Evolutionary conservation across 495 filamentous ascomycete species (phyloP).

Genomic region (Antarctomyces pellizariae): DNA sequence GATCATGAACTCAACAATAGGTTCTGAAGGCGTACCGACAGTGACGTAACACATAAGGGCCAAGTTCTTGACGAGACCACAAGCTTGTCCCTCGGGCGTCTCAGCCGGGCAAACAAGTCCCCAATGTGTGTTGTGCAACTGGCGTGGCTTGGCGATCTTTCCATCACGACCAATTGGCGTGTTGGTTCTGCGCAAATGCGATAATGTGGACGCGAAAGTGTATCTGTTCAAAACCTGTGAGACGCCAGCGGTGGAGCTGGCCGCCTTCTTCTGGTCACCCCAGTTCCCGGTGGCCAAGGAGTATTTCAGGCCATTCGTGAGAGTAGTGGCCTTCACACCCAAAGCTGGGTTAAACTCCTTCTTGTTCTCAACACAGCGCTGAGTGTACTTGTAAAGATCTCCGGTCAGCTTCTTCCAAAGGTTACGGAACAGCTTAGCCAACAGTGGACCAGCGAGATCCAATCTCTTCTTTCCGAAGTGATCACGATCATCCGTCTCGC

Average conservation of each 20-base stretch:
- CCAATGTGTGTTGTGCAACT: conserved; percentile 98
- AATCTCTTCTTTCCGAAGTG: conserved; percentile 98
- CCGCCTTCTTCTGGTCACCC: conserved; percentile 98
- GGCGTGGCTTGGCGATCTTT: conserved; percentile 93
- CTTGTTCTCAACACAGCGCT: conserved; percentile 72
- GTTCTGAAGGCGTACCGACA: conserved; percentile 70
- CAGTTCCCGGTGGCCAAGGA: conserved; percentile 97
- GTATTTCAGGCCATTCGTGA: conserved; percentile 88
- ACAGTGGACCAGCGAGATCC: conserved; percentile 79
- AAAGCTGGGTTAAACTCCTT: conserved; percentile 72
- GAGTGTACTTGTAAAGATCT: conserved; percentile 74
- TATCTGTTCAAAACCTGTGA: conserved; percentile 97
- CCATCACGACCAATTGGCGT: conserved; percentile 94
- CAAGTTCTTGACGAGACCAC: conserved; percentile 93
- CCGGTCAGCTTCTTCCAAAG: conserved; percentile 70
- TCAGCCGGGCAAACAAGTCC: conserved; percentile 93
- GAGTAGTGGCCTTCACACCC: conserved; percentile 70
- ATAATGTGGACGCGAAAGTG: conserved; percentile 87
- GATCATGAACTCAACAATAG: conserved; percentile 86
- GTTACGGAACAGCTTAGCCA: conserved; percentile 78
- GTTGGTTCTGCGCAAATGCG: conserved; percentile 89
- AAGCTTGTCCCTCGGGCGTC: conserved; percentile 95
- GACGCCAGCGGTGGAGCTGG: conserved; percentile 79
- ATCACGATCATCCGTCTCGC: conserved; percentile 88
- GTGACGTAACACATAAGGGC: conserved; percentile 96